Evolutionary conservation across 306 rosid species (phyloP), one percentile per base, ranked within the genome.

Genomic region (Argentina anserina): DNA sequence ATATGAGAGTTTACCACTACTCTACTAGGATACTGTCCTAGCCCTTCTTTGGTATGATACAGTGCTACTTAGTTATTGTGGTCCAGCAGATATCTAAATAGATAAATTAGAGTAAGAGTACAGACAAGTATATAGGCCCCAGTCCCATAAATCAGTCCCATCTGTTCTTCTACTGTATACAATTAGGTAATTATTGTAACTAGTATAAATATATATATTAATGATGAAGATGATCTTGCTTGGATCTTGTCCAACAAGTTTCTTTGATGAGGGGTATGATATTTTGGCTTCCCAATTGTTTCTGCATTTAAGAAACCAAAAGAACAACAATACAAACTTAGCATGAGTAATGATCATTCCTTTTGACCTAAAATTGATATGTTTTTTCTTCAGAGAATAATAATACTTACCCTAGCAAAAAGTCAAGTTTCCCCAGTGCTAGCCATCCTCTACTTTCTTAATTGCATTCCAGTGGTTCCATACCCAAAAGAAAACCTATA

Each of bases 131-230:
- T 74, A 65, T 43, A 71, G 68, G 31, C 71, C 78, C 88, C 86
- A 83, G 79, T 82, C 76, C 81, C 75, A 79, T 79, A 78, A 79
- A 81, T 84, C 91, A 78, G 83, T 70, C 28, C 84, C 84, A 78
- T 75, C 90, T 79, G 87, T 82, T 87, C 83, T 78, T 75, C 70
- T 53, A 82, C 60, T 37, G 89, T 88, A 85, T 87, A 87, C 77
- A 87, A 82, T 82, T 61, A 82, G 82, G 96, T 89, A 85, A 85
- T 90, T 85, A 50, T 52, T 83, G 85, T 93, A 86, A 87, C 88
- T 86, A 85, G 90, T 88, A 81, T 86, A 88, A 83, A 86, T 84
- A 81, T 17, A 71, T 41, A 71, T 58, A 41, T 70, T 47, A 68
- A 79, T 79, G 88, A 81, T 73, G 77, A 80, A 60, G 80, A 43